Evolutionary conservation across 306 rosid species (phyloP).

Genomic region (Ziziphus jujuba): DNA sequence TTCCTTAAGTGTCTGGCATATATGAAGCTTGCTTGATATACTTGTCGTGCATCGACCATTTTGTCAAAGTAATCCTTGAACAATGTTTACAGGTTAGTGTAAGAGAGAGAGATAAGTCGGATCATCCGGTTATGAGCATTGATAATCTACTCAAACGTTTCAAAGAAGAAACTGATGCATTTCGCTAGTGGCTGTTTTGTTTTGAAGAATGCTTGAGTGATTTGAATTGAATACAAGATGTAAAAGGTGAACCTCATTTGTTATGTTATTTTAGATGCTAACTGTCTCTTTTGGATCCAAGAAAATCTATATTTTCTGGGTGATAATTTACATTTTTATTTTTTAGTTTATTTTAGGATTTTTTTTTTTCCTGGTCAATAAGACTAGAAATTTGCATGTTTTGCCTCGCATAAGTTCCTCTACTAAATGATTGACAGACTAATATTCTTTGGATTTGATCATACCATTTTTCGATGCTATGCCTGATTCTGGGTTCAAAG

Average conservation of each 20-base stretch:
- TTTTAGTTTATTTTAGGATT: no score
- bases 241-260: slow-evolving; percentile 8
- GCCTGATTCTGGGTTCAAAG: no score
- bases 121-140: slow-evolving; percentile 58
- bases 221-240: background rate
- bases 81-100: slow-evolving; percentile 79
- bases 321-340: no score
- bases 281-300: no score
- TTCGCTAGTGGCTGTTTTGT: slow-evolving; percentile 35
- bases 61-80: slow-evolving; percentile 17
- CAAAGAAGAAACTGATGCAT: slow-evolving; percentile 60
- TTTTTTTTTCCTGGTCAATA: no score
- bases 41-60: background rate
- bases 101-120: slow-evolving; percentile 71
- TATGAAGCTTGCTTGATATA: background rate
- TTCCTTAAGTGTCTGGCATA: background rate
- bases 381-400: no score
- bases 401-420: no score
- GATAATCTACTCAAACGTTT: slow-evolving; percentile 67
- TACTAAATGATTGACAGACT: no score
- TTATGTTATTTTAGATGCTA: no score
- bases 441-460: no score
- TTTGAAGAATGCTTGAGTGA: background rate
- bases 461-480: no score
- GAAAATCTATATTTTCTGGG: no score